Percentiles rank a stretch among this genome's conserved stretches.
Evolutionary conservation across 768 basidiomycete genomes (phyloP).

Genomic region (Rhizopogon roseolus): DNA sequence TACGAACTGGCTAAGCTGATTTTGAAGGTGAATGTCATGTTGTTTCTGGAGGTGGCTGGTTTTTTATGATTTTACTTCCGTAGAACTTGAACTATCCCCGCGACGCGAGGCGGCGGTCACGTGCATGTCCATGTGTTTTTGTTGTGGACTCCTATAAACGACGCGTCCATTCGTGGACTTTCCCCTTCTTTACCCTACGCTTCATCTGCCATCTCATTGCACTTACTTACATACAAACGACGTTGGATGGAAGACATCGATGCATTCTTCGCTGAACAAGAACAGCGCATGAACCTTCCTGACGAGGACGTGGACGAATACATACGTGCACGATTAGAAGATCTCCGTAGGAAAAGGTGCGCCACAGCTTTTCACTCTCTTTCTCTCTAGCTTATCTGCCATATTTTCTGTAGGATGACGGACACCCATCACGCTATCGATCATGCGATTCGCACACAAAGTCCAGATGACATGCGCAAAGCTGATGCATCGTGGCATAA

Average conservation of each 20-base stretch:
- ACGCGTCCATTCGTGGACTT: not conserved
- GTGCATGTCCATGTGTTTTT: constrained; percentile 4
- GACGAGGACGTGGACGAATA: constrained; percentile 51
- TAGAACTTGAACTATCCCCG: not conserved
- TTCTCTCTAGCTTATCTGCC: not conserved
- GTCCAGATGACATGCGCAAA: not conserved
- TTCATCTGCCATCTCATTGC: not conserved
- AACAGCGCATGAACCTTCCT: constrained; percentile 46
- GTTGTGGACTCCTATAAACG: not conserved
- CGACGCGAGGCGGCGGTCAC: not conserved
- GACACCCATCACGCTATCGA: not conserved
- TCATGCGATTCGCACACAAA: not conserved
- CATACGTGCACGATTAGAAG: constrained; percentile 26
- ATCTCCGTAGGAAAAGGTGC: constrained; percentile 12
- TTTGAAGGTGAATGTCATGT: not conserved
- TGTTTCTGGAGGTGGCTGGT: not conserved
- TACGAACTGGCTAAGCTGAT: not conserved
- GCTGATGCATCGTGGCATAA: not conserved
- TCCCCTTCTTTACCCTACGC: not conserved
- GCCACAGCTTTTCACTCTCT: not conserved
- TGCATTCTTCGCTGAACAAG: constrained; percentile 51
- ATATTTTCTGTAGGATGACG: not conserved
- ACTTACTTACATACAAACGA: not conserved
- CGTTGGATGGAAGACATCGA: constrained; percentile 30
- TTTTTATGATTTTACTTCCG: constrained; percentile 3